These are phyloP conservation scores for Glycine soja DNA, from an alignment of 306 rosid species.

Conservation along the genomic window DNA sequence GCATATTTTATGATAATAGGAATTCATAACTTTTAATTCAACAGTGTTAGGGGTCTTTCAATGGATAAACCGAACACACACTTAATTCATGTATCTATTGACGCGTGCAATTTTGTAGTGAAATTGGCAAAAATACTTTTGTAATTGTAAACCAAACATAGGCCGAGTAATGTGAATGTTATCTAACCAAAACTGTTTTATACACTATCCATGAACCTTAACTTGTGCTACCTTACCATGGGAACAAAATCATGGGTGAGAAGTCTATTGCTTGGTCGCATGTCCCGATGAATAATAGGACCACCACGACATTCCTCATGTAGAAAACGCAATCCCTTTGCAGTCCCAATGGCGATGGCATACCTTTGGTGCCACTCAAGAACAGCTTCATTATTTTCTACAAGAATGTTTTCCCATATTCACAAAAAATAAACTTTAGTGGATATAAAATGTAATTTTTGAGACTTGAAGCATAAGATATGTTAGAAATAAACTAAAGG, in stretches of 20 bases:
- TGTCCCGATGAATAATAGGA: slow-evolving; percentile 85
- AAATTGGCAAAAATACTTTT: too few relatives aligned
- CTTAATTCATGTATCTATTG: too few relatives aligned
- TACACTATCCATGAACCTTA: background rate
- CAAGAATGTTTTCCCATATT: background rate
- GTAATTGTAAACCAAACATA: too few relatives aligned
- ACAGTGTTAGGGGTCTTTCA: too few relatives aligned
- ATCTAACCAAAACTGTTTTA: background rate
- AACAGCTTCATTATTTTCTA: slow-evolving; percentile 60
- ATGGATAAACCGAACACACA: too few relatives aligned
- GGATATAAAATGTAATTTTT: background rate
- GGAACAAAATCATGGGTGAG: slow-evolving; percentile 89
- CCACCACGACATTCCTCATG: slow-evolving; percentile 94
- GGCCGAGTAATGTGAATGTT: background rate
- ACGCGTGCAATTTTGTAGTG: too few relatives aligned
- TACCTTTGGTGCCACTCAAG: slow-evolving; percentile 83
- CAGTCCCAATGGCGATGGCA: slow-evolving; percentile 86
- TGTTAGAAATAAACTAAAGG: too few relatives aligned
- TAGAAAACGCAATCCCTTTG: slow-evolving; percentile 87
- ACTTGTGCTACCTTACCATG: slow-evolving; percentile 57
- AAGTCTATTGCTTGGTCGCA: slow-evolving; percentile 85
- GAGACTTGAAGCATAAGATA: too few relatives aligned
- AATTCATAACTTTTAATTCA: too few relatives aligned
- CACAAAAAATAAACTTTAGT: slow-evolving; percentile 14
- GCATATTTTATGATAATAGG: too few relatives aligned